Conservation (phyloP, 495 filamentous ascomycete genomes). For the Hypoxylon intermedium region DNA sequence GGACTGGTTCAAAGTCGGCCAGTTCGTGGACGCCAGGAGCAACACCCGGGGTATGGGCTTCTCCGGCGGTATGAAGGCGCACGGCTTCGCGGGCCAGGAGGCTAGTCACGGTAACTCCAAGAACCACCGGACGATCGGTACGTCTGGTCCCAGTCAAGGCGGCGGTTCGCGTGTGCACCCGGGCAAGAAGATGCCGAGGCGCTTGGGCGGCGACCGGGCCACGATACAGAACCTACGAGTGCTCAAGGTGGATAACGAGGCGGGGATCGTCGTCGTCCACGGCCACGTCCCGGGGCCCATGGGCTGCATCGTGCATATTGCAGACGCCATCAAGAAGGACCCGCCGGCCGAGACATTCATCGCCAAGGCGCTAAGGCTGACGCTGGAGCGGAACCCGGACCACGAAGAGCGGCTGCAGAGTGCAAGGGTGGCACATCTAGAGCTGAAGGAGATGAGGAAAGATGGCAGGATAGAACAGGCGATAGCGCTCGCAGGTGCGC, state of each 20-base stretch:
- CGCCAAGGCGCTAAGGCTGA: conserved; percentile 42
- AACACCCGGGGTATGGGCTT: conserved; percentile 87
- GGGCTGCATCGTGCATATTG: conserved; percentile 79
- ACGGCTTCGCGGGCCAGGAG: conserved; percentile 85
- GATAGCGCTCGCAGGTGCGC: conserved; percentile 23
- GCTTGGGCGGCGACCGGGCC: conserved; percentile 86
- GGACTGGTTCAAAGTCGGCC: conserved; percentile 87
- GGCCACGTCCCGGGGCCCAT: conserved; percentile 86
- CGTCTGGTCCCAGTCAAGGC: conserved; percentile 84
- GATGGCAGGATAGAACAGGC: conserved; percentile 44
- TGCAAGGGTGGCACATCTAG: conserved; percentile 49
- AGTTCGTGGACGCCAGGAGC: conserved; percentile 85
- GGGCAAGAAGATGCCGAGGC: conserved; percentile 96
- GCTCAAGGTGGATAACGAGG: conserved; percentile 80
- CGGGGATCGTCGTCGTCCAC: conserved; percentile 87
- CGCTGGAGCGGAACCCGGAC: conserved; percentile 49
- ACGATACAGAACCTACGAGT: conserved; percentile 92
- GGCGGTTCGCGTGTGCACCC: conserved; percentile 89
- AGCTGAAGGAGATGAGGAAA: conserved; percentile 53
- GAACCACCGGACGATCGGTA: conserved; percentile 90
- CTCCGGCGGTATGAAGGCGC: conserved; percentile 95
- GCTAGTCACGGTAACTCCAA: conserved; percentile 93
- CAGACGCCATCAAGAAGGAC: conserved; percentile 91
- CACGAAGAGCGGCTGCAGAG: conserved; percentile 47
- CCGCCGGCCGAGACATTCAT: conserved; percentile 67